Base-by-base conservation (phyloP, 257 asterid genomes). In the Ligustrum vulgare region DNA sequence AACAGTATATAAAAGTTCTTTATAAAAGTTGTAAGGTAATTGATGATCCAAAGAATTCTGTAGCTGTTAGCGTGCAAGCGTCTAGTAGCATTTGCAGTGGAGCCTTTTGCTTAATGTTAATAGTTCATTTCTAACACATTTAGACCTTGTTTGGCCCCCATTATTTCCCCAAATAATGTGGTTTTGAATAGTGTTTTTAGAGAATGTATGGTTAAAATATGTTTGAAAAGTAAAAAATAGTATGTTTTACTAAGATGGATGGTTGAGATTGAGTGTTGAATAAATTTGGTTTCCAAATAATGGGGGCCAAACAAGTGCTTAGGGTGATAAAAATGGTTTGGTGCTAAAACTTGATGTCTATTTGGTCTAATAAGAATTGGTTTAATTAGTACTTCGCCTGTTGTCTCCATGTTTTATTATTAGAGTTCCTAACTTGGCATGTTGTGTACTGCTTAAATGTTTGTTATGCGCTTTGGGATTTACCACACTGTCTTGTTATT, bases 281-380 rank as follows among this genome's bases (percentile, higher is more conserved):
- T n/a, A n/a, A n/a, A n/a, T n/a, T n/a, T n/a, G n/a, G n/a, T n/a
- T n/a, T n/a, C n/a, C n/a, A n/a, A n/a, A n/a, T n/a, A n/a, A n/a
- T n/a, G n/a, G n/a, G n/a, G n/a, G n/a, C n/a, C n/a, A n/a, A n/a
- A n/a, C n/a, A n/a, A n/a, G n/a, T n/a, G n/a, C n/a, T n/a, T n/a
- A 39, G 72, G 23, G 72, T 20, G 51, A 66, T 20, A 12, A 10
- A 22, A 64, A 33, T 45, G 6, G 3, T 12, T 74, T 16, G 69
- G 69, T 60, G 5, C 39, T 20, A 65, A 66, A 67, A 22, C 8
- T 20, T 1, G 23, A 18, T 16, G 33, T 58, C 15, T 73, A 66
- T 67, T 8, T 49, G 65, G 33, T 58, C 8, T 54, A 39, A 69
- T 43, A 68, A n/a, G 75, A 73, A 33, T 41, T 9, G 22, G 58